phyloP scores from a whole-genome alignment of 2,329 filamentous ascomycete species.

The Fusarium liriodendri region DNA sequence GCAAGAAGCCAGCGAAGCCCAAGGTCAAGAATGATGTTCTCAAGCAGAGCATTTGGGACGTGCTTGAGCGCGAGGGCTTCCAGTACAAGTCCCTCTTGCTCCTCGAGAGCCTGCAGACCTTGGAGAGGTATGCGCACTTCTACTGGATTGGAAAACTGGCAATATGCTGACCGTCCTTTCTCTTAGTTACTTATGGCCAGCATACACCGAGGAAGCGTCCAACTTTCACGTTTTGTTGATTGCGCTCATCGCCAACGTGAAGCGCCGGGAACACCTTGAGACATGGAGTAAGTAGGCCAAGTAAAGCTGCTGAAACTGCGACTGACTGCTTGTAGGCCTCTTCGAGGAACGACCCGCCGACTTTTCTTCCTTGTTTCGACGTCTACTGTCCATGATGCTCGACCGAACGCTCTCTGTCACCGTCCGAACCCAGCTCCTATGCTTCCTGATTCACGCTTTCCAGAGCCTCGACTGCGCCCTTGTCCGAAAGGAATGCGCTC shows the following conservation, averaged over 20 bases:
- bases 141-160: constrained; percentile 10
- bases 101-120: constrained; percentile 88
- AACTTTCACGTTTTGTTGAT: constrained; percentile 93
- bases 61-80: constrained; percentile 84
- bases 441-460: constrained; percentile 91
- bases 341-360: constrained; percentile 82
- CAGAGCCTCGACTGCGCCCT: constrained; percentile 91
- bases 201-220: constrained; percentile 87
- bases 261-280: constrained; percentile 85
- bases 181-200: constrained; percentile 89
- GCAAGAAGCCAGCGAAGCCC: constrained; percentile 70
- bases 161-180: constrained; percentile 38
- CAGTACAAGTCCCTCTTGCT: constrained; percentile 80
- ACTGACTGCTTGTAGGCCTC: constrained; percentile 63
- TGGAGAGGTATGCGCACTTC: constrained; percentile 73
- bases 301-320: constrained; percentile 1
- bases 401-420: constrained; percentile 73
- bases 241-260: constrained; percentile 86
- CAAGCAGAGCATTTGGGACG: constrained; percentile 90
- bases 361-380: constrained; percentile 90
- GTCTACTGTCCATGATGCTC: constrained; percentile 87
- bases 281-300: constrained; percentile 76
- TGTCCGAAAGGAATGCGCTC: constrained; percentile 95
- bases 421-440: constrained; percentile 85
- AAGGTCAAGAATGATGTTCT: constrained; percentile 87